A percentile compares a stretch with the other conserved stretches of the same genome.
These are phyloP conservation scores for Candida nitratophila DNA, from an alignment of 805 yeast genomes.

Conservation along the genomic window DNA sequence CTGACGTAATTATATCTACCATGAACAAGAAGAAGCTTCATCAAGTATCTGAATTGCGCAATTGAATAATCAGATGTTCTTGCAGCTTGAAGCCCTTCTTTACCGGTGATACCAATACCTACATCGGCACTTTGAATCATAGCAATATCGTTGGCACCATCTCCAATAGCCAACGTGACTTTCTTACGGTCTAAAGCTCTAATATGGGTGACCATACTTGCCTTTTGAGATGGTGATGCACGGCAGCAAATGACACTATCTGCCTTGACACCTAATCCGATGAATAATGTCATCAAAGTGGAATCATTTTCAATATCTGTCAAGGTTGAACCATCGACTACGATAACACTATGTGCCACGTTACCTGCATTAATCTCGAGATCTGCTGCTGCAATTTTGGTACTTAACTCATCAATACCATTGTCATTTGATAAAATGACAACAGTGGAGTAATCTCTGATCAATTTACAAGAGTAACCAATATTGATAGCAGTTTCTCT, in stretches of 20 bases:
- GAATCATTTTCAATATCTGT: conserved; percentile 65
- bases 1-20: conserved; percentile 94
- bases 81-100: conserved; percentile 96
- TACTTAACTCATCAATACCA: conserved; percentile 47
- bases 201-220: conserved; percentile 78
- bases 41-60: conserved; percentile 83
- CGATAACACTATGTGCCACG: conserved; percentile 92
- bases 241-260: conserved; percentile 94
- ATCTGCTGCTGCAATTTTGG: conserved; percentile 67
- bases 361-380: conserved; percentile 64
- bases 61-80: conserved; percentile 90
- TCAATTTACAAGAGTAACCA: conserved; percentile 89
- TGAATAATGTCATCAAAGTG: conserved; percentile 63
- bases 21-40: conserved; percentile 82
- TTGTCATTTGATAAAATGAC: conserved; percentile 45
- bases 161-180: conserved; percentile 94
- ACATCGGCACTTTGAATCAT: conserved; percentile 99
- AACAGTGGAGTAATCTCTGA: conserved; percentile 88
- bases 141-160: conserved; percentile 98
- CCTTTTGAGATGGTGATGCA: conserved; percentile 96
- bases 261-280: conserved; percentile 78
- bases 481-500: conserved; percentile 96
- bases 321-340: conserved; percentile 89
- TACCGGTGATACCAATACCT: conserved; percentile 96
- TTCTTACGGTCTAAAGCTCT: conserved; percentile 57